Evolutionary conservation across 2,329 filamentous ascomycete species (phyloP), one percentile per base, ranked within the genome.

Genomic region (Aspergillus uvarum): DNA sequence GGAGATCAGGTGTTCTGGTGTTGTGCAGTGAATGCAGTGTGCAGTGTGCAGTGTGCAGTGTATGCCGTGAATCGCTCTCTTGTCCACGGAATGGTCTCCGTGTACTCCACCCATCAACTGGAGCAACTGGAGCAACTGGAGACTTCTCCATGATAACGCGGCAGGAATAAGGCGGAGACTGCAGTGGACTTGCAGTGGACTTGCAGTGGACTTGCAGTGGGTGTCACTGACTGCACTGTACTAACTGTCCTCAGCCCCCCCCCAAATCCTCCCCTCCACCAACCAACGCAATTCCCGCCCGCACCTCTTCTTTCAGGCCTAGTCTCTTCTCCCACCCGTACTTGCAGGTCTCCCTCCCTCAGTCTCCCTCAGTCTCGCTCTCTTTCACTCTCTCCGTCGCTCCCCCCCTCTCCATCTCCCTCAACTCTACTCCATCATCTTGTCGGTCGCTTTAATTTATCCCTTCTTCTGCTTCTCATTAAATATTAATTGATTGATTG

Each of bases 391-490:
- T 55, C 29, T 21, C 35, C 12, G n/a, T n/a, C 51, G 32, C 59
- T 29, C 49, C 52, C 47, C 32, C 19, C 56, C 50, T 48, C 59
- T 58, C 57, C 52, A 47, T 42, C 53, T 47, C 47, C 53, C 47
- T 31, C n/a, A n/a, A n/a, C n/a, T n/a, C n/a, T n/a, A n/a, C n/a
- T n/a, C n/a, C n/a, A n/a, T n/a, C 53, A 56, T 54, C 58, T 54
- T 51, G 52, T 54, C 47, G 14, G 49, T 42, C 58, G 53, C 42
- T 47, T 60, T 51, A 56, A 59, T 50, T 54, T 60, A 61, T 57
- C 38, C 55, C 48, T 48, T 57, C 35, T 42, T 52, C 53, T 52
- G 26, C 55, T 35, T 51, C 47, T 58, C 51, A 56, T 35, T 54
- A 16, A 50, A 35, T 54, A 29, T 49, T 54, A 11, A 19, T 52